Base-by-base conservation (phyloP, 2,329 filamentous ascomycete species). In the Aureobasidium leucospermi region DNA sequence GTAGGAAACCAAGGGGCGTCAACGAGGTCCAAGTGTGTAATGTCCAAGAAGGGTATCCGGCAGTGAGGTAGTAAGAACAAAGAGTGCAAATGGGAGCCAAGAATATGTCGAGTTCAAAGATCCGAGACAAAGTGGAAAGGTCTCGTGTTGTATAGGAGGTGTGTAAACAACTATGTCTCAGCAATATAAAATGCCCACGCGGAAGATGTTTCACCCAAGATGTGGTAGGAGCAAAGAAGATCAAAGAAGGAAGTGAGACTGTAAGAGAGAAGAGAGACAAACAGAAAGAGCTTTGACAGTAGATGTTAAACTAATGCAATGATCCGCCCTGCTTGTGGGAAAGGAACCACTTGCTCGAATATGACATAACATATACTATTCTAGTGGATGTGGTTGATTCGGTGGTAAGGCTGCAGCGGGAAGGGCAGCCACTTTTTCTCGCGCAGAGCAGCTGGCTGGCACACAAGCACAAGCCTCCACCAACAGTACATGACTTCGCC, bases 191-290 rank as follows among this genome's bases (percentile, higher is more conserved):
- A 29, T 52, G 48, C 48, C 48, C 48, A 52, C 48, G 48, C 36
- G 48, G 48, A 39, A 52, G 48, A 52, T 52, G 48, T 52, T 41
- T 52, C 48, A 52, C 34, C 29, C 23, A 32, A 23, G 23, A 23
- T 23, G 3, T 23, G 3, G 23, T 23, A 23, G 23, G 23, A 23
- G 15, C 10, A 46, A 9, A 13, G 23, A 38, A 32, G 31, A 36
- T 49, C 31, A 49, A 49, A 52, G 48, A 34, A 31, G 29, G 16
- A 19, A 23, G 6, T 36, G n/a, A 36, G 31, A 31, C 23, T 4
- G 16, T 9, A 28, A 28, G 8, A 16, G 1, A 41, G 41, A 39
- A 9, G 13, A 2, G 11, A 29, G 11, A 5, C 10, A 38, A 51
- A n/a, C 38, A n/a, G 13, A 29, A 29, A 8, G 32, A 51, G 48